Percentiles rank a stretch among this genome's conserved stretches.
These are phyloP conservation scores for Globisporangium cylindrosporum DNA, from an alignment of 352 stramenopile species.

Conservation along the genomic window DNA sequence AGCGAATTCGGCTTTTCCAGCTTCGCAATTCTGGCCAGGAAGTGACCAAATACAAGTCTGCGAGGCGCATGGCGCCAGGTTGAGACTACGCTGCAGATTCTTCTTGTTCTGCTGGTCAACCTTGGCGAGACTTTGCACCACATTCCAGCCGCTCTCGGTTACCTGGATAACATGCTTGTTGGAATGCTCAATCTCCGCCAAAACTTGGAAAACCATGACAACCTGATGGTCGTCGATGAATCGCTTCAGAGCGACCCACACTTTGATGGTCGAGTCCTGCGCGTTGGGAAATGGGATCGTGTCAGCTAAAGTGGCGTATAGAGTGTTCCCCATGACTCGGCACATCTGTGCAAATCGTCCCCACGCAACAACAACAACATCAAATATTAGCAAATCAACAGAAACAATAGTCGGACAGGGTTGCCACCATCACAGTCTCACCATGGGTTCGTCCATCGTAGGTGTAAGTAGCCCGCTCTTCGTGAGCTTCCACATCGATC, in stretches of 20 bases:
- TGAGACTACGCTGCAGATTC: background rate
- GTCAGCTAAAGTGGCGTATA: background rate
- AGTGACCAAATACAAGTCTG: background rate
- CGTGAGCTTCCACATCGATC: background rate
- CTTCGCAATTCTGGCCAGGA: background rate
- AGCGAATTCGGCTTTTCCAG: background rate
- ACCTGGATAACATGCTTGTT: background rate
- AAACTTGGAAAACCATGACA: background rate
- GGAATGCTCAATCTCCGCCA: background rate
- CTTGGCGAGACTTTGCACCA: background rate
- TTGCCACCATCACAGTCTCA: background rate
- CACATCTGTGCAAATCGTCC: background rate
- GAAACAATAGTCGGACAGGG: background rate
- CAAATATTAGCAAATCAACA: background rate
- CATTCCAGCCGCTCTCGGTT: background rate
- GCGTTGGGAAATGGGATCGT: background rate
- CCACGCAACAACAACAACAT: too few relatives aligned
- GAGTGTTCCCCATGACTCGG: background rate
- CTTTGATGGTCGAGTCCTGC: background rate
- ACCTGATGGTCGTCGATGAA: background rate
- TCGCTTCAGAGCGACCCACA: background rate
- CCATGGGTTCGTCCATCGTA: background rate
- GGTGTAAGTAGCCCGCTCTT: background rate
- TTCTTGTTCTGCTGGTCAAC: background rate
- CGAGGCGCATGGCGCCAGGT: background rate